These are phyloP conservation scores for Tetrahymena elliotti DNA, from an alignment of 73 alveolate genomes.

Conservation along the genomic window DNA sequence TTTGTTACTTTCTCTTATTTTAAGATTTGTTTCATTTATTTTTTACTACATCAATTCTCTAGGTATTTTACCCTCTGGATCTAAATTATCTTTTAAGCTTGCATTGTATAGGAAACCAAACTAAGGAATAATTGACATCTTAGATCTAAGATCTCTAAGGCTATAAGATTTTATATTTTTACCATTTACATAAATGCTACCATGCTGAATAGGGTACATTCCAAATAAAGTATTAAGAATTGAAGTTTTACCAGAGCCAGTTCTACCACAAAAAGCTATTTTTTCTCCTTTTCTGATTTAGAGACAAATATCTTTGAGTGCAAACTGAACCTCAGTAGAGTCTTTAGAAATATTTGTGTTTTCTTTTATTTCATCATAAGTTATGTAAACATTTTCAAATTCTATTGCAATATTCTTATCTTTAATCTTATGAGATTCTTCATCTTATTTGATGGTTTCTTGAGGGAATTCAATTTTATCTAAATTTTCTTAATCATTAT, in stretches of 20 bases:
- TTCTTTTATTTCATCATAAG: slow-evolving; percentile 27
- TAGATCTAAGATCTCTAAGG: slow-evolving; percentile 54
- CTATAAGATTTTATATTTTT: slow-evolving; percentile 39
- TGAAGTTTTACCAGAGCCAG: slow-evolving; percentile 86
- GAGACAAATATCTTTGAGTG: slow-evolving; percentile 10
- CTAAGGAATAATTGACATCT: slow-evolving; percentile 66
- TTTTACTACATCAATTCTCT: background rate
- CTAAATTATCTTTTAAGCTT: slow-evolving; percentile 19
- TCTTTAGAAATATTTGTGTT: background rate
- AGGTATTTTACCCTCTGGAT: slow-evolving; percentile 1
- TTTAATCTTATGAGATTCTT: background rate
- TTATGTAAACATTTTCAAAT: slow-evolving; percentile 18
- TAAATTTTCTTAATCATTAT: slow-evolving; percentile 11
- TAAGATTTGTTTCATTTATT: background rate
- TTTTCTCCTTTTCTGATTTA: slow-evolving; percentile 46
- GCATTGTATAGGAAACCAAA: slow-evolving; percentile 35
- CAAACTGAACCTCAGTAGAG: slow-evolving; percentile 3
- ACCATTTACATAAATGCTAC: slow-evolving; percentile 51
- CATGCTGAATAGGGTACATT: slow-evolving; percentile 50
- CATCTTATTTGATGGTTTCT: background rate
- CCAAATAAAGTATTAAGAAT: slow-evolving; percentile 63
- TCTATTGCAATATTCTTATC: slow-evolving; percentile 3
- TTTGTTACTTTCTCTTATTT: background rate
- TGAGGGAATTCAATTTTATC: background rate
- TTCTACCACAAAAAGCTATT: slow-evolving; percentile 80